Evolutionary conservation across 1,139 yeast species (phyloP), one percentile per base, ranked within the genome.

Genomic region (Diutina mesorugosa): DNA sequence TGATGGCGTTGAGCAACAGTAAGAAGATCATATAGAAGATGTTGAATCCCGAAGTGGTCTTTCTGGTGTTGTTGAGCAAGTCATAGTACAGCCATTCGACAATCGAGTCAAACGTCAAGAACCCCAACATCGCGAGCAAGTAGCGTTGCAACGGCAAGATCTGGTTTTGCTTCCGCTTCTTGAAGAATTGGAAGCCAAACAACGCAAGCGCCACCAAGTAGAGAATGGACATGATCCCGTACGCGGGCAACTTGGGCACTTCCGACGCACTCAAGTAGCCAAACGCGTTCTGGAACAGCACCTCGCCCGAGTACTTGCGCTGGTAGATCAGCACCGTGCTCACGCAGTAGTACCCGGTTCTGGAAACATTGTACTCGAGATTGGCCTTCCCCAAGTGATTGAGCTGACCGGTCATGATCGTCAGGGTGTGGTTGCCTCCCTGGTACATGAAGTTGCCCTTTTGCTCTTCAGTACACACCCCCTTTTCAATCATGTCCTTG

Each of bases 51-150:
- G 32, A 28, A 59, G 81, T 80, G 57, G 74, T 74, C 56, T 73
- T 74, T 55, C 73, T 73, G 60, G 83, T 79, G 47, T 78, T 65
- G 71, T 95, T 95, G 63, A 84, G 83, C 62, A 87, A 79, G 65
- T 90, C 96, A 68, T 88, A 93, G 69, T 89, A 87, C 4, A 95
- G 90, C 96, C 97, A 91, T 52, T 90, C 85, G 56, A 90, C 82
- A 58, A 90, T 80, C 63, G 93, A 88, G 68, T 93, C 99, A 52
- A 85, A 76, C 1, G 96, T 86, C 66, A 93, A 78, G 63, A 90
- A 88, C 8, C 84, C 85, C 61, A 88, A 85, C 74, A 91, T 88
- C 1, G 88, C 96, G 56, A 95, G 81, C 64, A 93, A 78, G 69
- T 93, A 93, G 68, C 88, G 85, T 70, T 95, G 99, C 59, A 95